Conservation (phyloP, 768 basidiomycete species). For the Lactarius deliciosus region DNA sequence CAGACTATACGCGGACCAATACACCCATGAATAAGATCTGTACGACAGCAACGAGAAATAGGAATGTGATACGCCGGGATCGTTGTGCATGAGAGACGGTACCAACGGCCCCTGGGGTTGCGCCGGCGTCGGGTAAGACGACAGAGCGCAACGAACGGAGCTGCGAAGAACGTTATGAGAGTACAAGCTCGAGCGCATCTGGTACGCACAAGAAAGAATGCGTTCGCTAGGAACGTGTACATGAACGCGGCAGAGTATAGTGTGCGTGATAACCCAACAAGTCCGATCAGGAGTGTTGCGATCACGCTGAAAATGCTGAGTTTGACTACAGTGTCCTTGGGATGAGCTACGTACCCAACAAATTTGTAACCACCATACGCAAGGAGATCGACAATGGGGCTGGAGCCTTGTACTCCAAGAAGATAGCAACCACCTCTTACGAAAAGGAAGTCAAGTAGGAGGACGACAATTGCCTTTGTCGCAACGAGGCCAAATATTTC, state of each 20-base stretch:
- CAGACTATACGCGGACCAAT: conserved; percentile 59
- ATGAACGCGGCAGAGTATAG: conserved; percentile 71
- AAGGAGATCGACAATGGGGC: conserved; percentile 76
- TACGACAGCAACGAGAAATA: conserved; percentile 79
- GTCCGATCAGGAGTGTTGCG: conserved; percentile 67
- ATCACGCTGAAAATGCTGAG: conserved; percentile 63
- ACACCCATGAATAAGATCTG: conserved; percentile 88
- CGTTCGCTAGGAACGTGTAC: conserved; percentile 87
- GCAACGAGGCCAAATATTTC: conserved; percentile 85
- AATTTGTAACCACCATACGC: conserved; percentile 98
- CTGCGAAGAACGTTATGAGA: conserved; percentile 42
- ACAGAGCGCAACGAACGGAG: conserved; percentile 91
- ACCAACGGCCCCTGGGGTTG: conserved; percentile 37
- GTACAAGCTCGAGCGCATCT: neutral
- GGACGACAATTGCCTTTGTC: conserved; percentile 78
- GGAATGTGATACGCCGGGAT: conserved; percentile 81
- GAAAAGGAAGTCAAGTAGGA: conserved; percentile 84
- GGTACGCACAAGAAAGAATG: conserved; percentile 82
- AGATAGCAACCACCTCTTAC: conserved; percentile 93
- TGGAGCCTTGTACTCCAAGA: conserved; percentile 75
- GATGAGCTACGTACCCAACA: conserved; percentile 64
- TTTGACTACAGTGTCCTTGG: neutral
- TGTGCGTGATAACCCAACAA: conserved; percentile 60
- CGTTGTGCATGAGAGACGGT: conserved; percentile 58
- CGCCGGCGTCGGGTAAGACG: conserved; percentile 77